Evolutionary conservation across 345 rosid genomes (phyloP), one percentile per base, ranked within the genome.

Genomic region (Populus pruinosa): DNA sequence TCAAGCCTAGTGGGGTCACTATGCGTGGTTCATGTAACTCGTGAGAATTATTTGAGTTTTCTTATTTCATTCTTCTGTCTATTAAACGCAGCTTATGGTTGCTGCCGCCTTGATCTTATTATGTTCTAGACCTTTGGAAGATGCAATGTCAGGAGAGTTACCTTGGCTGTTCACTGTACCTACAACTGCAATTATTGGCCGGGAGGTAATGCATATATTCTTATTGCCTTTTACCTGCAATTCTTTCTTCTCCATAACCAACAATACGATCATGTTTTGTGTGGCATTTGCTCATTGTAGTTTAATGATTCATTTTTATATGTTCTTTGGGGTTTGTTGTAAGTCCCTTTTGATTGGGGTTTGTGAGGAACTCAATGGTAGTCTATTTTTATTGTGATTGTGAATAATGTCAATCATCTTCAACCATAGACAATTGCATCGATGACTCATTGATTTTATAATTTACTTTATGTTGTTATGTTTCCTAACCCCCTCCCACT

Each of bases 151-250:
- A 70, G 95, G 90, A 73, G 88, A 89, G 72, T 86, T 80, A 62
- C 92, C 98, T 7, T 93, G 99, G 97, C 83, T 92, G 49, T 76
- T 96, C 84, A 89, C 98, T 50, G 88, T 93, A 73, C 98, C 99
- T 72, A 76, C 99, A 35, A 87, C 93, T 76, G 96, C 91, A 81
- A 96, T 96, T 27, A 96, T 96, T 75, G 95, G 97, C 72, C 90
- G 99, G 78, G 99, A 96, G 99, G 99, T 92, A 86, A 82, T 83
- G 13, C 27, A 59, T 23, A 59, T 59, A 59, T n/a, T 23, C 23
- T n/a, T 59, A 25, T 23, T n/a, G 29, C 8, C 21, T 9, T 33
- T 41, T 16, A 36, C 41, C 38, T 21, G 44, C 5, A n/a, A 23
- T 49, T 39, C 23, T n/a, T 64, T 23, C 36, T 6, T 5, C n/a